A percentile compares a stretch with the other conserved stretches of the same genome.
Evolutionary conservation across 139 green algal species (phyloP).

Genomic region (Chloropicon primus): DNA sequence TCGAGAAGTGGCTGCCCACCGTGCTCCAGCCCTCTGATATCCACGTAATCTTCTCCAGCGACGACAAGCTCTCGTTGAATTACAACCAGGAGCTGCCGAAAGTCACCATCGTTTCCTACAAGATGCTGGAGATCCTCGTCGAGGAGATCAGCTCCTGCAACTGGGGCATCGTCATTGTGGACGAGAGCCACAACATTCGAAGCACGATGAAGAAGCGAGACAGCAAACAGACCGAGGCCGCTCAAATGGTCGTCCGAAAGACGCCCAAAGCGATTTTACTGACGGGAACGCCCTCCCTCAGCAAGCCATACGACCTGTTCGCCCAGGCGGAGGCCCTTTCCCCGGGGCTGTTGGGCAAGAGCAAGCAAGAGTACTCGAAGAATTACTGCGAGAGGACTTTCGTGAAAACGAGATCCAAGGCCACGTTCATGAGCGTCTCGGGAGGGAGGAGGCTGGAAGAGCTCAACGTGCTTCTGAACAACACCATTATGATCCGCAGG

Average conservation of each 20-base stretch:
- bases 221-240: constrained; percentile 51
- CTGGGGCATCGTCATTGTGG: constrained; percentile 55
- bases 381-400: constrained; percentile 44
- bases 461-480: constrained; percentile 59
- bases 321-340: constrained; percentile 57
- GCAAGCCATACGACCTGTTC: constrained; percentile 64
- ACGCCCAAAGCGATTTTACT: constrained; percentile 54
- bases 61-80: constrained; percentile 5
- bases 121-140: constrained; percentile 19
- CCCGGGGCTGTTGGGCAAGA: constrained; percentile 55
- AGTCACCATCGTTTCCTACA: constrained; percentile 67
- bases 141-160: constrained; percentile 2
- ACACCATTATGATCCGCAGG: constrained; percentile 73
- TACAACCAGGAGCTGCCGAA: constrained; percentile 18
- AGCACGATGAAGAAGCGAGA: constrained; percentile 43
- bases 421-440: background rate
- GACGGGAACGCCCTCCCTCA: constrained; percentile 74
- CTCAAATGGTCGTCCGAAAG: constrained; percentile 18
- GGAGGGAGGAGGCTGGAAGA: constrained; percentile 32
- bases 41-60: constrained; percentile 12
- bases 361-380: constrained; percentile 56
- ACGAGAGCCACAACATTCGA: constrained; percentile 72
- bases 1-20: constrained; percentile 83
- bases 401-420: too few species aligned
- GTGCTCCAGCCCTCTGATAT: constrained; percentile 41